Conservation (phyloP, 2,329 filamentous ascomycete genomes). For the Cryphonectria naterciae region DNA sequence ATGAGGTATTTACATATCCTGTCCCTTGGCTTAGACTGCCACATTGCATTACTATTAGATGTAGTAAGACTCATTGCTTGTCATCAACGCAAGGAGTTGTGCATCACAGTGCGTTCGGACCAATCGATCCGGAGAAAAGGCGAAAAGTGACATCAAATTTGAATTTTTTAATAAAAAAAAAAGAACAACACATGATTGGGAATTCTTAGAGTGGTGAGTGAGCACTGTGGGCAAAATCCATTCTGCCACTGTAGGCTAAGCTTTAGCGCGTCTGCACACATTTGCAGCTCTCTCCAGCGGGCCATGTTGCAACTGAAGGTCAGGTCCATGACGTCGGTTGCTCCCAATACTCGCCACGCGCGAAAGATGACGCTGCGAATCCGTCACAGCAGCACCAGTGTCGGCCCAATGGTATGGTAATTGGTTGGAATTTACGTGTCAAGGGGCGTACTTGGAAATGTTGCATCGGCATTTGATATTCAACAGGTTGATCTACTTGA, state of each 20-base stretch:
- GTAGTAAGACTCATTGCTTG: not conserved
- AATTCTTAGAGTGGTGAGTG: not conserved
- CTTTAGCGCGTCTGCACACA: not conserved
- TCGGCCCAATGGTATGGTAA: not conserved
- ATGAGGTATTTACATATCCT: not conserved
- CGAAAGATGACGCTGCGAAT: conserved; percentile 2
- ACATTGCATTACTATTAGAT: not conserved
- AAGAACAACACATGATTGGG: not conserved
- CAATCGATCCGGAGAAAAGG: conserved; percentile 1
- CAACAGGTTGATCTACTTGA: not conserved
- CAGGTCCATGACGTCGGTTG: conserved; percentile 20
- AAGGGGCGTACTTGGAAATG: not conserved
- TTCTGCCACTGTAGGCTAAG: not conserved
- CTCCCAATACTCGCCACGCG: conserved; percentile 2
- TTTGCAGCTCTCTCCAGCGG: not conserved
- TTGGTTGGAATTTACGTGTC: not conserved
- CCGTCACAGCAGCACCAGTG: not conserved
- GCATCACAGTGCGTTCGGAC: not conserved
- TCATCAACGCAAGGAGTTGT: not conserved
- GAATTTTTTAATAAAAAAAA: no score
- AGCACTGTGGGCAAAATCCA: not conserved
- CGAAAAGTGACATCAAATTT: not conserved
- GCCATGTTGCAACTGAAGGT: not conserved
- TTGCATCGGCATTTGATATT: not conserved
- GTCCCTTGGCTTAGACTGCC: not conserved